A percentile compares a stretch with the other conserved stretches of the same genome.
Evolutionary conservation across 495 filamentous ascomycete species (phyloP).

Genomic region (Immersiella caudata): DNA sequence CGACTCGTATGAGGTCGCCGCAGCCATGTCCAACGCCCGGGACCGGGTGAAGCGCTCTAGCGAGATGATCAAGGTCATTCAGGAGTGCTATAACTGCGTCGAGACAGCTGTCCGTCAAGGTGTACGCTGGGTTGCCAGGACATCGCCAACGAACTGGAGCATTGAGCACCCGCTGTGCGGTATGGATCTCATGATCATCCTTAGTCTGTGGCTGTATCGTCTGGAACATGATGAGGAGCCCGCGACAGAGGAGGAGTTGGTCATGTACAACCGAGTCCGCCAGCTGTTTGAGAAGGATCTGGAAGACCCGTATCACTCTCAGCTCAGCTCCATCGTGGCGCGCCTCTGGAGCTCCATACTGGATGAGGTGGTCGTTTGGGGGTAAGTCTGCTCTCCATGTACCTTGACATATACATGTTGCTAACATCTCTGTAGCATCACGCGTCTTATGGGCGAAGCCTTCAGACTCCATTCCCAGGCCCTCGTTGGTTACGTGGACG

Average conservation of each 20-base stretch:
- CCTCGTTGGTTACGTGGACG: constrained; percentile 90
- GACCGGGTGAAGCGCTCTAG: constrained; percentile 91
- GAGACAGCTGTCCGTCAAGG: constrained; percentile 93
- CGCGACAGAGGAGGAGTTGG: constrained; percentile 85
- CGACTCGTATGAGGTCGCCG: constrained; percentile 93
- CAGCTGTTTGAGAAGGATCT: constrained; percentile 88
- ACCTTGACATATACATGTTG: constrained; percentile 19
- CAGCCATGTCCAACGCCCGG: constrained; percentile 90
- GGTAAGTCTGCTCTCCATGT: constrained; percentile 53
- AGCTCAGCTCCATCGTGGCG: constrained; percentile 87
- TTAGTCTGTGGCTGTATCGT: constrained; percentile 96
- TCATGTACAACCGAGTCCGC: constrained; percentile 94
- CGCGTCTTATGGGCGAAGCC: constrained; percentile 95
- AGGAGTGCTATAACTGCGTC: constrained; percentile 97
- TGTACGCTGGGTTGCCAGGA: constrained; percentile 96
- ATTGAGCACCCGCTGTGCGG: constrained; percentile 97
- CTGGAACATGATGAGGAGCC: constrained; percentile 98
- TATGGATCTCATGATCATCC: constrained; percentile 97
- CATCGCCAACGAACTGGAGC: constrained; percentile 98
- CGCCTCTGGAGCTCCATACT: constrained; percentile 97
- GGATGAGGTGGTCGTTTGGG: constrained; percentile 98
- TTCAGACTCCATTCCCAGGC: constrained; percentile 97
- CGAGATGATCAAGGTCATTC: constrained; percentile 98
- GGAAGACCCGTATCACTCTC: constrained; percentile 70
- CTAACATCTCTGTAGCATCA: constrained; percentile 74